These are phyloP conservation scores for Naegleria fowleri DNA, from an alignment of 208 protist species.

Conservation along the genomic window DNA sequence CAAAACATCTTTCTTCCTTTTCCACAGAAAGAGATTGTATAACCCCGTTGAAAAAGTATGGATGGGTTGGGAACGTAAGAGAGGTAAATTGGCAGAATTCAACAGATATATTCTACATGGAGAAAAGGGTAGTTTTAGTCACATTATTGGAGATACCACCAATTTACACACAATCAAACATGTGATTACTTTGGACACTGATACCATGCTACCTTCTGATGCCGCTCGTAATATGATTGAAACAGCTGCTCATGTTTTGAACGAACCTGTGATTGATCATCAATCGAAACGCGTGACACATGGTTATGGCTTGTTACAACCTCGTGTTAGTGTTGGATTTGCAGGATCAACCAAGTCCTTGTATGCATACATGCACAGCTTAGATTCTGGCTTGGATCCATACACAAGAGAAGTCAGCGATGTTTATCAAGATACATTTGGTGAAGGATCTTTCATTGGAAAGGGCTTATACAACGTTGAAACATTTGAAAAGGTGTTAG, in stretches of 20 bases:
- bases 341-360: not conserved
- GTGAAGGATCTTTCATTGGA: conserved; percentile 25
- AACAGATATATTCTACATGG: not conserved
- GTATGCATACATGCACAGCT: not conserved
- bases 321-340: conserved; percentile 5
- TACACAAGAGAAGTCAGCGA: conserved; percentile 23
- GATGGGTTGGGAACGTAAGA: conserved; percentile 27
- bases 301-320: conserved; percentile 28
- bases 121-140: not conserved
- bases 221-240: conserved; percentile 5
- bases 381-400: conserved; percentile 19
- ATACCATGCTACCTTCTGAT: conserved; percentile 12
- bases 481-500: not conserved
- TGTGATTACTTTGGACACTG: conserved; percentile 21
- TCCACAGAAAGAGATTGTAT: not conserved
- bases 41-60: not conserved
- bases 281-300: not conserved
- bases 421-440: conserved; percentile 23
- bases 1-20: not conserved
- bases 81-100: conserved; percentile 18
- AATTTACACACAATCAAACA: not conserved
- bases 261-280: not conserved
- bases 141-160: not conserved
- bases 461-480: conserved; percentile 20
- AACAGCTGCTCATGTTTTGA: conserved; percentile 16